Evolutionary conservation across 2,329 filamentous ascomycete species (phyloP).

Genomic region (Tothia fuscella): DNA sequence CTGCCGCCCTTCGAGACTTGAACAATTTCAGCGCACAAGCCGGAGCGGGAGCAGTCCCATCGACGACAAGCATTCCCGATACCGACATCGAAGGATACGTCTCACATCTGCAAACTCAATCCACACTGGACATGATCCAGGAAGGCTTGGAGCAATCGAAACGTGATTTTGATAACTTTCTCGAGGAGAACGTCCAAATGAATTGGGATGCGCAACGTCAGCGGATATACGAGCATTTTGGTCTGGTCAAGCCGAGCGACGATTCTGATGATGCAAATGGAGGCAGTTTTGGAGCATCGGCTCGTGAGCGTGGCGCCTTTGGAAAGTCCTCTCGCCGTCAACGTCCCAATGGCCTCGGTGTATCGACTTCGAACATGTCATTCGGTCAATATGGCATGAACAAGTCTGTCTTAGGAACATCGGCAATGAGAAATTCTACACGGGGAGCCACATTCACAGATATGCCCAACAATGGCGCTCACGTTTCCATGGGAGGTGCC

Average conservation of each 20-base stretch:
- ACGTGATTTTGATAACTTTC: slow-evolving; percentile 81
- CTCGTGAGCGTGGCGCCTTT: slow-evolving; percentile 37
- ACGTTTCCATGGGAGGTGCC: slow-evolving; percentile 26
- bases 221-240: slow-evolving; percentile 93
- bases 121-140: slow-evolving; percentile 79
- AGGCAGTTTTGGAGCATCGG: slow-evolving; percentile 23
- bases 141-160: slow-evolving; percentile 84
- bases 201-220: slow-evolving; percentile 93
- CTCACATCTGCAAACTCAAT: slow-evolving; percentile 76
- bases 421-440: slow-evolving; percentile 50
- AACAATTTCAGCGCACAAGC: slow-evolving; percentile 59
- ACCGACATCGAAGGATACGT: slow-evolving; percentile 60
- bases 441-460: slow-evolving; percentile 56
- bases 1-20: slow-evolving; percentile 74
- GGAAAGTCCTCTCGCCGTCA: slow-evolving; percentile 36
- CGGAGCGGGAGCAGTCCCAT: slow-evolving; percentile 41
- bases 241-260: slow-evolving; percentile 44
- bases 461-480: slow-evolving; percentile 39
- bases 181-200: slow-evolving; percentile 88
- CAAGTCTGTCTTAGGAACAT: slow-evolving; percentile 77
- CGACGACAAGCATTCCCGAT: slow-evolving; percentile 30
- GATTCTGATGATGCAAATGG: slow-evolving; percentile 25
- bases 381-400: slow-evolving; percentile 62
- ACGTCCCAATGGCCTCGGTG: slow-evolving; percentile 21
- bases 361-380: slow-evolving; percentile 24